Percentiles rank a stretch among this genome's conserved stretches.
Evolutionary conservation across 805 yeast genomes (phyloP).

Genomic region (Kodamaea fukazawae): DNA sequence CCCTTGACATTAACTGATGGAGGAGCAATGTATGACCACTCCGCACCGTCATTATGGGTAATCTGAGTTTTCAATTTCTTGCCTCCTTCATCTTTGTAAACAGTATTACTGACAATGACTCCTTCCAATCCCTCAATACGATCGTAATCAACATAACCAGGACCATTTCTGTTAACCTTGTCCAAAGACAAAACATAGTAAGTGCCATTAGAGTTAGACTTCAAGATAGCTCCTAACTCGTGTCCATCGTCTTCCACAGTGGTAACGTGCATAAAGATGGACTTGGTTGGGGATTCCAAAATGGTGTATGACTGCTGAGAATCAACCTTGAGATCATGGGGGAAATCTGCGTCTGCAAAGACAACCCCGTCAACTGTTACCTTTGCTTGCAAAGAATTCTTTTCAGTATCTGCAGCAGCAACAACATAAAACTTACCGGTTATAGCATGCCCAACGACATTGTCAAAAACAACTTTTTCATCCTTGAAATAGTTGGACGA

Average conservation of each 20-base stretch:
- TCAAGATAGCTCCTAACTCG: conserved; percentile 77
- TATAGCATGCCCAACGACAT: conserved; percentile 70
- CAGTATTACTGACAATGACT: conserved; percentile 69
- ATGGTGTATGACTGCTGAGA: conserved; percentile 67
- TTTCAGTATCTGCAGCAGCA: conserved; percentile 53
- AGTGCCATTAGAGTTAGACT: conserved; percentile 91
- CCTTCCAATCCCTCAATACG: conserved; percentile 83
- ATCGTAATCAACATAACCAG: conserved; percentile 88
- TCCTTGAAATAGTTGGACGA: conserved; percentile 53
- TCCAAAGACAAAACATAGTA: conserved; percentile 67
- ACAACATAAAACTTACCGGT: conserved; percentile 71
- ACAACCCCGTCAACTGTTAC: conserved; percentile 75
- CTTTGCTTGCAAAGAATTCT: conserved; percentile 53
- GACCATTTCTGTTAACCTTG: conserved; percentile 67
- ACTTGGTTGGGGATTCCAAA: conserved; percentile 65
- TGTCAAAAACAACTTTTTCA: conserved; percentile 45
- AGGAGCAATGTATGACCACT: conserved; percentile 72
- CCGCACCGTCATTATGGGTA: conserved; percentile 88
- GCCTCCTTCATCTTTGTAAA: conserved; percentile 40
- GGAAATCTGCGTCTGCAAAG: conserved; percentile 80
- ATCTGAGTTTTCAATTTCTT: conserved; percentile 71
- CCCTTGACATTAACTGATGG: conserved; percentile 66
- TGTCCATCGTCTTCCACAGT: conserved; percentile 47
- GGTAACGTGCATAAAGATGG: conserved; percentile 82
- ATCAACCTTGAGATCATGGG: conserved; percentile 56